Percentiles rank a stretch among this genome's conserved stretches.
These are phyloP conservation scores for Sesbania bispinosa DNA, from an alignment of 306 rosid genomes.

Conservation along the genomic window DNA sequence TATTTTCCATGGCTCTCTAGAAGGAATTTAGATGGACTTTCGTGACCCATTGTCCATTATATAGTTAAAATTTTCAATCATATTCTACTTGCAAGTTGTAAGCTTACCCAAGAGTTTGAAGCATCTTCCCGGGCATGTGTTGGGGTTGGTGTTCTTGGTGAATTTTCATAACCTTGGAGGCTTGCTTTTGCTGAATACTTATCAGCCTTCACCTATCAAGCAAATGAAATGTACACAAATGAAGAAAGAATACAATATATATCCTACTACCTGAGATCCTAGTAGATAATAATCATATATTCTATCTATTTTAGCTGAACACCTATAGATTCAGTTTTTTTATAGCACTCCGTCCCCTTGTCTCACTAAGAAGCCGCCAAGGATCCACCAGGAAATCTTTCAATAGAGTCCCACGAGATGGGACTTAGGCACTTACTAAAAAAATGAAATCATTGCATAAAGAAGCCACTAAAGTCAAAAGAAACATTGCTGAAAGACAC, in stretches of 20 bases:
- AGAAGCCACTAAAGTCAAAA: no score
- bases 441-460: no score
- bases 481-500: no score
- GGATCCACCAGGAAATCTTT: no score
- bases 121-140: slow-evolving; percentile 51
- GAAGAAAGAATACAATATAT: background rate
- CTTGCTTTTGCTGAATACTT: slow-evolving; percentile 56
- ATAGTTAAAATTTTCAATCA: background rate
- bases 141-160: slow-evolving; percentile 75
- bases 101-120: slow-evolving; percentile 70
- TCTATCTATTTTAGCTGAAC: background rate
- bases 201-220: slow-evolving; percentile 86
- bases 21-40: background rate
- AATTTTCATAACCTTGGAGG: slow-evolving; percentile 42
- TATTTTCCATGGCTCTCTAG: background rate
- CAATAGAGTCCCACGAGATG: no score
- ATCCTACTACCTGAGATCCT: background rate
- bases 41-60: background rate
- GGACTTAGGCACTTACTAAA: no score
- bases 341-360: no score
- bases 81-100: slow-evolving; percentile 37
- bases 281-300: background rate
- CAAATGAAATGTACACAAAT: background rate
- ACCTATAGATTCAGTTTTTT: background rate
- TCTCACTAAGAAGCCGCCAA: no score